Base-by-base conservation (phyloP, 148 eudicot species). In the Chenopodium berlandieri region DNA sequence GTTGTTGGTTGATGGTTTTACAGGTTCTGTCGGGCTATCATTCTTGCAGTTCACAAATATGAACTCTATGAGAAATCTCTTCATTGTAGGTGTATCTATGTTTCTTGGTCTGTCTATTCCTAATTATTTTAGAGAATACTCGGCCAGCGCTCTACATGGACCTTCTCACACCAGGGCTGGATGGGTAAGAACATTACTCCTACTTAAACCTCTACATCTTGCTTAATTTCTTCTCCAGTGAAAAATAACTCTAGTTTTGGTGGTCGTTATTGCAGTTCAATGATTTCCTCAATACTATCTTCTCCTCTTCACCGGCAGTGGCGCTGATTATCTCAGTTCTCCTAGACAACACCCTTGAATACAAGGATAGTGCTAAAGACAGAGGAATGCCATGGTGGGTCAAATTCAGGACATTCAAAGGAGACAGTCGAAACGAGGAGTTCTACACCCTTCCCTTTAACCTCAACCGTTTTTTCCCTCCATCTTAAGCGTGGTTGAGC, bases 301-400 rank as follows among this genome's bases (percentile, higher is more conserved):
- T 96, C 88, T 81, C 87, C 16, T 96, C 99, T 4, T 91, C 99
- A 50, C 97, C 99, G 77, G 89, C 98, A 52, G 98, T 96, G 17
- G 99, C 97, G 19, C 78, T 96, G 75, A 85, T 94, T 13, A 85
- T 96, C 19, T 91, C 97, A 4, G 98, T 94, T 63, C 90, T 96
- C 68, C 88, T 96, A 17, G 99, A 96, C 94, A 96, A 96, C 83
- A 96, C 99, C 25, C 97, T 96, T 9, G 99, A 96, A 44, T 89
- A 85, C 83, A 92, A 91, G 89, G 95, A 96, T 86, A 92, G 94
- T 76, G 97, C 99, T 2, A 89, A 78, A 85, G 98, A 94, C 84
- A 78, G 97, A 73, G 99, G 99, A 71, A 92, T 96, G 98, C 95
- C 99, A 9, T 96, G 99, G 99, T 96, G 99, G 99, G 97, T 84